phyloP scores from a whole-genome alignment of 2,329 filamentous ascomycete species.

The Colletotrichum sp. region DNA sequence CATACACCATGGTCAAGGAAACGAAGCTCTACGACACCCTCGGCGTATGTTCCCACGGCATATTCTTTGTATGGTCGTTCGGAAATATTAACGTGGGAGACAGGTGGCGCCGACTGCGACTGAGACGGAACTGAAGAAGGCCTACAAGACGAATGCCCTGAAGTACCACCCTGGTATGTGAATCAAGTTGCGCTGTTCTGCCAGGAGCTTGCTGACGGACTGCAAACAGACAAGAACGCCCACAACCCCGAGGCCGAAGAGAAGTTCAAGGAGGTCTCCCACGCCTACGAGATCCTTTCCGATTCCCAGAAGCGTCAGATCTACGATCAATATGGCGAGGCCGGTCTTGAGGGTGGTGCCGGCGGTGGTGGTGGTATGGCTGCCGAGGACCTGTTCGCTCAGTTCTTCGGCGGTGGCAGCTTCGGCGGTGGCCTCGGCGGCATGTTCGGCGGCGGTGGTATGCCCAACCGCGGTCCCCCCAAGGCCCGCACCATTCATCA shows the following conservation, averaged over 20 bases:
- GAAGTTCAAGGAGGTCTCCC: slow-evolving; percentile 97
- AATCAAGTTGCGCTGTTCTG: neutral
- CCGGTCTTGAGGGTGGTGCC: slow-evolving; percentile 88
- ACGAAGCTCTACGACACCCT: slow-evolving; percentile 81
- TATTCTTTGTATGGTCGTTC: neutral
- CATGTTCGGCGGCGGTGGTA: slow-evolving; percentile 78
- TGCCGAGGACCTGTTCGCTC: slow-evolving; percentile 93
- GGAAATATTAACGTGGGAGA: neutral
- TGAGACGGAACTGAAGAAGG: slow-evolving; percentile 89
- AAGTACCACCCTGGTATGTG: slow-evolving; percentile 83
- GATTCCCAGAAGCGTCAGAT: slow-evolving; percentile 89
- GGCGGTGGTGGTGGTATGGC: slow-evolving; percentile 83
- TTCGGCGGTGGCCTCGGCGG: slow-evolving; percentile 76
- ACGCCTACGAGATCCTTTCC: slow-evolving; percentile 93
- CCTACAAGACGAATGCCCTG: slow-evolving; percentile 82
- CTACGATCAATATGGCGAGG: slow-evolving; percentile 98
- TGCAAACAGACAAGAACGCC: slow-evolving; percentile 85
- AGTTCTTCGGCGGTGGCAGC: slow-evolving; percentile 87
- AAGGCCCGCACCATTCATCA: slow-evolving; percentile 97
- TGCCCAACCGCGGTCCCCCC: slow-evolving; percentile 78
- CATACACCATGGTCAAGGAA: slow-evolving; percentile 72
- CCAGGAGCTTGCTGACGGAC: neutral
- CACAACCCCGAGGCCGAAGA: slow-evolving; percentile 92
- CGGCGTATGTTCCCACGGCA: slow-evolving; percentile 61
- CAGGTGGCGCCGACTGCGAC: slow-evolving; percentile 81